Evolutionary conservation across 2,329 filamentous ascomycete species (phyloP).

Genomic region (Colletotrichum sp.): DNA sequence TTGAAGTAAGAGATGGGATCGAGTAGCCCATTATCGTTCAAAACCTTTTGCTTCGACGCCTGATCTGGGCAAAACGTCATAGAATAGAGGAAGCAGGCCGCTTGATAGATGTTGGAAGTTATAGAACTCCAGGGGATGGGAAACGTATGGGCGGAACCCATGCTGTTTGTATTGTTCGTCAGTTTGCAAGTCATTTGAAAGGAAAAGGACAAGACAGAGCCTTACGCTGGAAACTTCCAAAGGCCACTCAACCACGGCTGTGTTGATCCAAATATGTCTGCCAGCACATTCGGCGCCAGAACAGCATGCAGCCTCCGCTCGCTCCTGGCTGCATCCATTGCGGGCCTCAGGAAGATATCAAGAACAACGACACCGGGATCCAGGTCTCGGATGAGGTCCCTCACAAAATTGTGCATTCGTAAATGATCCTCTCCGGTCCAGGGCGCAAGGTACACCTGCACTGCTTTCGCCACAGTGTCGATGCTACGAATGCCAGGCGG

Average conservation of each 20-base stretch:
- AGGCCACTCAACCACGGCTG: constrained; percentile 42
- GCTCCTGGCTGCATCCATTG: constrained; percentile 25
- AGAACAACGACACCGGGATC: constrained; percentile 36
- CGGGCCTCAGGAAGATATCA: constrained; percentile 33
- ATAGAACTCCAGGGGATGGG: constrained; percentile 48
- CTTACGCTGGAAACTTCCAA: constrained; percentile 45
- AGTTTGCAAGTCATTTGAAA: neutral
- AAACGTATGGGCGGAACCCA: constrained; percentile 46
- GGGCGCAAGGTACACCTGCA: constrained; percentile 27
- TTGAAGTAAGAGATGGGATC: constrained; percentile 25
- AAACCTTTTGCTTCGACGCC: neutral
- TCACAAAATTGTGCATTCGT: constrained; percentile 27
- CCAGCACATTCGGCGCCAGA: constrained; percentile 47
- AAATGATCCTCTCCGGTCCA: constrained; percentile 35
- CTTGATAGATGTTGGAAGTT: constrained; percentile 40
- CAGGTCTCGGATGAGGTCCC: constrained; percentile 31
- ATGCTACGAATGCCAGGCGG: constrained; percentile 25
- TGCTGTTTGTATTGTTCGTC: constrained; percentile 27
- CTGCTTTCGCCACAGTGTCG: constrained; percentile 10
- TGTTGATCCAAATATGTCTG: constrained; percentile 39
- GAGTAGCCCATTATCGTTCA: constrained; percentile 23
- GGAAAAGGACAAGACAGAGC: neutral
- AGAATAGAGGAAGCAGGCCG: constrained; percentile 22
- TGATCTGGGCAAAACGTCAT: neutral
- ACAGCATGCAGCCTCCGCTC: constrained; percentile 35